A percentile compares a stretch with the other conserved stretches of the same genome.
phyloP scores from a whole-genome alignment of 2,329 filamentous ascomycete genomes.

The Colletotrichum phormii region DNA sequence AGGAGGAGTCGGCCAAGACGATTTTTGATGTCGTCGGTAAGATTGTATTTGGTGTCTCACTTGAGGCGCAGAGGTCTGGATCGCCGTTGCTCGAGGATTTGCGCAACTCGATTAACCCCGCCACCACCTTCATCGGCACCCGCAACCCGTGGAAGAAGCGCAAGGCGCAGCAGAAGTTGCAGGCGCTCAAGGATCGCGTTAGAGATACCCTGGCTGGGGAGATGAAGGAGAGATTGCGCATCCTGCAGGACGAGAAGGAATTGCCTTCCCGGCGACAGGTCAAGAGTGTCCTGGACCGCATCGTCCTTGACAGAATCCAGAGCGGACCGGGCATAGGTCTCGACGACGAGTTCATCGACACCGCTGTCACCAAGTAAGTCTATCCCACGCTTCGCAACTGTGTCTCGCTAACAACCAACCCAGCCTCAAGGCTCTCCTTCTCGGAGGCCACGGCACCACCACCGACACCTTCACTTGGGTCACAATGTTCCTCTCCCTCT shows the following conservation, averaged over 20 bases:
- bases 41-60: conserved; percentile 38
- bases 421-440: conserved; percentile 42
- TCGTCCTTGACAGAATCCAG: conserved; percentile 40
- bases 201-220: conserved; percentile 14
- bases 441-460: conserved; percentile 44
- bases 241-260: conserved; percentile 37
- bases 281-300: conserved; percentile 40
- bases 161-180: conserved; percentile 15
- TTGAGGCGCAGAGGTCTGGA: conserved; percentile 39
- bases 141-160: conserved; percentile 31
- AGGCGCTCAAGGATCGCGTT: conserved; percentile 22
- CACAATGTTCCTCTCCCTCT: conserved; percentile 40
- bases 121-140: conserved; percentile 23
- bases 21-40: conserved; percentile 42
- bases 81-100: conserved; percentile 37
- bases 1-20: conserved; percentile 39
- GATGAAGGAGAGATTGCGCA: conserved; percentile 22
- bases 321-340: conserved; percentile 22
- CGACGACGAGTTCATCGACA: conserved; percentile 38
- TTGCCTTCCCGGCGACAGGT: conserved; percentile 34
- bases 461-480: conserved; percentile 38
- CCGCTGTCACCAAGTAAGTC: conserved; percentile 36
- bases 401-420: not conserved
- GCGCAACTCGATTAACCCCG: conserved; percentile 28
- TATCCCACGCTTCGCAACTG: rapidly evolving